Evolutionary conservation across 345 rosid species (phyloP), one percentile per base, ranked within the genome.

Genomic region (Reutealis trisperma): DNA sequence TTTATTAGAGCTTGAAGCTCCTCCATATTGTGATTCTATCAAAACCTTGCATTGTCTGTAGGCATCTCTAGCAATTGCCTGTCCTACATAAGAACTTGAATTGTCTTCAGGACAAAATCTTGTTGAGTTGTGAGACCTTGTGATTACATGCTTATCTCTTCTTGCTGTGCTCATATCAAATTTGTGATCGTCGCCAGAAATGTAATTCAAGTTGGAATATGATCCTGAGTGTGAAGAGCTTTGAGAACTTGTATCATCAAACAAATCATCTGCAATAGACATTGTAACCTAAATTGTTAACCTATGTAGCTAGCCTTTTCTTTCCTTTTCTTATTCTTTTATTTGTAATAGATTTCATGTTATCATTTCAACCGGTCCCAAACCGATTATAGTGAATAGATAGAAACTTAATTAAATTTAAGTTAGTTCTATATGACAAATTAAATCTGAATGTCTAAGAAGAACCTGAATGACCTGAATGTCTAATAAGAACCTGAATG

Each of bases 211-310:
- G 86, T 83, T 83, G 77, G 89, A 83, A 78, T 87, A 91, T 70
- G 88, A 79, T 81, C 86, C 92, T 75, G 93, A 87, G 82, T 81
- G 73, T 70, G 90, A 85, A 83, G 93, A 91, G 82, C 92, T 83
- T 66, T 84, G 87, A 80, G 96, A 91, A 80, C 88, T 77, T 71
- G 90, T 84, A 78, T 91, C 93, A 80, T 91, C 91, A 79, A 63
- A 72, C 67, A 80, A 80, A 83, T 84, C 90, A 89, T 89, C 93
- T 91, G 93, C 91, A 12, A 19, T 79, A 78, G 60, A 67, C 27
- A 32, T 66, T 64, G 61, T 32, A 54, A 44, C 42, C 30, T 47
- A 19, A 76, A 74, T 30, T 51, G 13, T 24, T 30, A 64, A 61
- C 32, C 67, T 21, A 67, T 34, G 15, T 51, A 51, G 19, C 55